Evolutionary conservation across 2,329 filamentous ascomycete genomes (phyloP).

Genomic region (Xylaria multiplex): DNA sequence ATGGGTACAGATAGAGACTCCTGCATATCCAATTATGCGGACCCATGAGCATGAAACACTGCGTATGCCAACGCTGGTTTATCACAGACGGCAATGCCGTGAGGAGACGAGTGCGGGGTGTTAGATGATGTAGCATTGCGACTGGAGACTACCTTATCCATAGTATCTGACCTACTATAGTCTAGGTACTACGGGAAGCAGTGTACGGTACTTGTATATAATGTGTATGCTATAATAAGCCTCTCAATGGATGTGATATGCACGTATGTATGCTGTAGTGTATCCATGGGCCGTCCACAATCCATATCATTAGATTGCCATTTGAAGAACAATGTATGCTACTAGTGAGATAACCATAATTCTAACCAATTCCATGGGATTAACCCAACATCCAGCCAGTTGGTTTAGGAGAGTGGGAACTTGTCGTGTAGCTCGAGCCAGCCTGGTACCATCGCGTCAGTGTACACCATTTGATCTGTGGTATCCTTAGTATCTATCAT

Average conservation of each 20-base stretch:
- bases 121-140: conserved; percentile 2
- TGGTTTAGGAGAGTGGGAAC: conserved; percentile 8
- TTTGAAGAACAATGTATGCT: not conserved
- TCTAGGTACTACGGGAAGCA: too few species aligned
- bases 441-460: conserved; percentile 11
- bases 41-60: conserved; percentile 35
- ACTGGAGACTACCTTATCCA: too few species aligned
- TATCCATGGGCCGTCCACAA: not conserved
- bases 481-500: not conserved
- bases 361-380: not conserved
- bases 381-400: not conserved
- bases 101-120: conserved; percentile 30
- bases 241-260: too few species aligned
- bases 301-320: not conserved
- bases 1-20: conserved; percentile 19
- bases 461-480: not conserved
- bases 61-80: conserved; percentile 25
- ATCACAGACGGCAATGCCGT: conserved; percentile 28
- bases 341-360: not conserved
- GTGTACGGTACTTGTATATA: too few species aligned
- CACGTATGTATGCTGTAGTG: not conserved
- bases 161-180: too few species aligned
- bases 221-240: not conserved
- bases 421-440: not conserved
- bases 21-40: conserved; percentile 31